A percentile compares a stretch with the other conserved stretches of the same genome.
Evolutionary conservation across 208 protist species (phyloP).

Genomic region (Tritrichomonas foetus): DNA sequence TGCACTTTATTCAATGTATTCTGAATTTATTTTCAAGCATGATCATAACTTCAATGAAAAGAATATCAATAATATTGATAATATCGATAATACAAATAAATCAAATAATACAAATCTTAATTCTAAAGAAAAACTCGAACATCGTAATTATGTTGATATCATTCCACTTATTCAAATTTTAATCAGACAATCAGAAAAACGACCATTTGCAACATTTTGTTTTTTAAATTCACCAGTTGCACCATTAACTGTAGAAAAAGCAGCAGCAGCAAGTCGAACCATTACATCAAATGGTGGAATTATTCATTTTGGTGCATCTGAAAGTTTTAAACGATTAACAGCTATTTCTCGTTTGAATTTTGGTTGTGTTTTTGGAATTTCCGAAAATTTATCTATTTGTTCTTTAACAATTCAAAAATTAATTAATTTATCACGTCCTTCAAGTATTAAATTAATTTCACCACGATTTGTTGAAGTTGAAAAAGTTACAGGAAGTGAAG

Average conservation of each 20-base stretch:
- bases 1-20: too few species aligned
- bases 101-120: too few species aligned
- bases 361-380: neutral
- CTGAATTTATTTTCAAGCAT: too few species aligned
- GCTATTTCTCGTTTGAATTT: neutral
- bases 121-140: too few species aligned
- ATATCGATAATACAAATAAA: neutral
- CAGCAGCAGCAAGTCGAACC: neutral
- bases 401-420: neutral
- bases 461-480: neutral
- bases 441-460: neutral
- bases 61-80: too few species aligned
- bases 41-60: too few species aligned
- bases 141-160: too few species aligned
- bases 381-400: too few species aligned
- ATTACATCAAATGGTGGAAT: neutral
- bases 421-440: neutral
- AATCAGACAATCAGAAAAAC: neutral
- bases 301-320: neutral
- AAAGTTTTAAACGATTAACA: neutral
- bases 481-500: neutral
- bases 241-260: neutral
- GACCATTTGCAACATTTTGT: neutral
- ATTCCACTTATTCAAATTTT: neutral
- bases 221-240: neutral